Percentiles rank a stretch among this genome's conserved stretches.
These are phyloP conservation scores for Trichomonascus vanleenenianus DNA, from an alignment of 805 yeast species.

Conservation along the genomic window DNA sequence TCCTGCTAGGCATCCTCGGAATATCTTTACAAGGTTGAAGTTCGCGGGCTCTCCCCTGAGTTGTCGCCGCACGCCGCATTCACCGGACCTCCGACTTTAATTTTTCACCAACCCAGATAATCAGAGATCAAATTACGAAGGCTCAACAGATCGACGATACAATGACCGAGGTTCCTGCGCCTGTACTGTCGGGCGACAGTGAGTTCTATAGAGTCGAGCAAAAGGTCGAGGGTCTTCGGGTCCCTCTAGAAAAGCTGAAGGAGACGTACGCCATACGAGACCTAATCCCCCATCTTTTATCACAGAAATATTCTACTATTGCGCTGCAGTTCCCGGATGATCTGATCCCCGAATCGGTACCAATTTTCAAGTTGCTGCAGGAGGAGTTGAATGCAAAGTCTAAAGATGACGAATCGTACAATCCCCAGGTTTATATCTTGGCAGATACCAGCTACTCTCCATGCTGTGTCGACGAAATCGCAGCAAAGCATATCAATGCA, in stretches of 20 bases:
- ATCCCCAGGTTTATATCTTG: slow-evolving; percentile 53
- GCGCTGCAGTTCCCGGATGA: slow-evolving; percentile 90
- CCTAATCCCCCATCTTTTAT: slow-evolving; percentile 35
- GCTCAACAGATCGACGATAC: neutral
- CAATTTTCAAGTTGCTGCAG: slow-evolving; percentile 42
- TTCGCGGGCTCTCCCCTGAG: too few species aligned
- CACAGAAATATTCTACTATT: slow-evolving; percentile 39
- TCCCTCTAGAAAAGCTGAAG: slow-evolving; percentile 28
- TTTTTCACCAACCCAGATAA: neutral
- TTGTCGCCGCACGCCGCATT: neutral
- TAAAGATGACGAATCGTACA: neutral
- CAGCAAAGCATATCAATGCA: slow-evolving; percentile 85
- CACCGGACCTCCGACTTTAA: neutral
- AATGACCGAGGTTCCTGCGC: slow-evolving; percentile 39
- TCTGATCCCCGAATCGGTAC: slow-evolving; percentile 69
- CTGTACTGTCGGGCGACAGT: slow-evolving; percentile 67
- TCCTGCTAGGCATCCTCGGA: too few species aligned
- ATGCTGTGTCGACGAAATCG: slow-evolving; percentile 95
- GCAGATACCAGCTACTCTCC: slow-evolving; percentile 96
- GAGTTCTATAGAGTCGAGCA: slow-evolving; percentile 45
- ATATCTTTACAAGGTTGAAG: too few species aligned
- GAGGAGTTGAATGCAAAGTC: slow-evolving; percentile 7
- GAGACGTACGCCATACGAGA: slow-evolving; percentile 51
- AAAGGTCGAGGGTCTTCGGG: neutral
- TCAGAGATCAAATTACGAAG: neutral